A percentile compares a stretch with the other conserved stretches of the same genome.
phyloP scores from a whole-genome alignment of 495 filamentous ascomycete species.

The Daldinia childiae region DNA sequence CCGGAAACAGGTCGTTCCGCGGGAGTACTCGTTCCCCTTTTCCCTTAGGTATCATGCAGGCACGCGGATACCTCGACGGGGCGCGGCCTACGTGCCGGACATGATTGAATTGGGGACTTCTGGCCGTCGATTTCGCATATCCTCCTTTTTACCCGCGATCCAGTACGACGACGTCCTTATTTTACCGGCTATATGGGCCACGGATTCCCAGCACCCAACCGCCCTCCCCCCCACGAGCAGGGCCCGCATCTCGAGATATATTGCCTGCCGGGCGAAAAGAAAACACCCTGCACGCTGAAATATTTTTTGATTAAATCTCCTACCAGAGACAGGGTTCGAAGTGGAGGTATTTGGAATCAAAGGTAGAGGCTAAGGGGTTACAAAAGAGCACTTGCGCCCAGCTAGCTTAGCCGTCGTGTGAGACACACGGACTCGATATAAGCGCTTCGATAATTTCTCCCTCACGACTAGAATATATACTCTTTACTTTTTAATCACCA shows the following conservation, averaged over 20 bases:
- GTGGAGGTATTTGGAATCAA: slow-evolving; percentile 38
- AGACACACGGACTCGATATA: slow-evolving; percentile 18
- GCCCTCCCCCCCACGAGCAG: slow-evolving; percentile 28
- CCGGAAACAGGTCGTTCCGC: slow-evolving; percentile 40
- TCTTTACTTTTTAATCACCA: neutral
- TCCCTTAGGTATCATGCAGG: slow-evolving; percentile 23
- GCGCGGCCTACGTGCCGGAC: slow-evolving; percentile 12
- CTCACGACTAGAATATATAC: slow-evolving; percentile 12
- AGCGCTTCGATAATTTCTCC: neutral
- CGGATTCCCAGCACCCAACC: neutral
- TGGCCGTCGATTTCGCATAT: slow-evolving; percentile 17
- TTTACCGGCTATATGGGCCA: slow-evolving; percentile 38
- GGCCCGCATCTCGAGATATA: slow-evolving; percentile 30
- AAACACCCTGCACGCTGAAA: slow-evolving; percentile 11
- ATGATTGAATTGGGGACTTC: slow-evolving; percentile 25
- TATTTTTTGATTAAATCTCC: slow-evolving; percentile 31
- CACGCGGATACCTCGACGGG: slow-evolving; percentile 16
- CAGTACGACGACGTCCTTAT: slow-evolving; percentile 23
- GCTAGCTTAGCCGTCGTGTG: slow-evolving; percentile 17
- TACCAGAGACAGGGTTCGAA: slow-evolving; percentile 19
- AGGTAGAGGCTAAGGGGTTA: slow-evolving; percentile 11
- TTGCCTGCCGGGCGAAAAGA: slow-evolving; percentile 26
- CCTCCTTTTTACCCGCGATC: slow-evolving; percentile 31
- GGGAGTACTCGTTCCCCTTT: slow-evolving; percentile 16
- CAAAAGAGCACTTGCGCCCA: slow-evolving; percentile 31